phyloP scores from a whole-genome alignment of 2,329 filamentous ascomycete species.

The Diaporthe batatas region DNA sequence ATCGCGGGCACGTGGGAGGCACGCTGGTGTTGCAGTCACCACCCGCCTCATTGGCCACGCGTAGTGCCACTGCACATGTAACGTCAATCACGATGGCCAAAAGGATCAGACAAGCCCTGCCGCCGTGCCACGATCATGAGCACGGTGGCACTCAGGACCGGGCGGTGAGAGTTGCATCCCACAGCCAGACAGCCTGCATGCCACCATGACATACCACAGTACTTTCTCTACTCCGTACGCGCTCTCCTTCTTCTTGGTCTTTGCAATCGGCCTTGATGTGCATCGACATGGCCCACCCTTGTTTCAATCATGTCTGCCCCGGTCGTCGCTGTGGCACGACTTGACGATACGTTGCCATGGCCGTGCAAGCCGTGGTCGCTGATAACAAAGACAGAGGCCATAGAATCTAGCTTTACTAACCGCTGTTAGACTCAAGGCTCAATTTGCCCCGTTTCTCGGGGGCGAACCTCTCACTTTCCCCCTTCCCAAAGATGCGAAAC shows the following conservation, averaged over 20 bases:
- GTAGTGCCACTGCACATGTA: not conserved
- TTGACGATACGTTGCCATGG: not conserved
- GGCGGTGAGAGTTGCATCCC: too few relatives aligned
- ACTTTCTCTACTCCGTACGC: too few relatives aligned
- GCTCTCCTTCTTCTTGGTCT: not conserved
- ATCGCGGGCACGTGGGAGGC: not conserved
- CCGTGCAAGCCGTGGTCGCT: not conserved
- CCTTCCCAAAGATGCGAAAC: not conserved
- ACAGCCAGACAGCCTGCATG: not conserved
- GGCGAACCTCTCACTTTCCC: too few relatives aligned
- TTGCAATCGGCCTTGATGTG: slow-evolving; percentile 5
- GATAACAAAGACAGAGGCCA: not conserved
- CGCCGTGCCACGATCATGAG: too few relatives aligned
- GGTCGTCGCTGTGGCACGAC: not conserved
- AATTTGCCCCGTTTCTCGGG: too few relatives aligned
- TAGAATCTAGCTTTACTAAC: not conserved
- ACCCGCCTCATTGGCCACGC: slow-evolving; percentile 1
- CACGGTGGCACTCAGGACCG: not conserved
- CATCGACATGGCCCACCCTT: not conserved
- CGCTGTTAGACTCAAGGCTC: not conserved
- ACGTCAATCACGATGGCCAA: not conserved
- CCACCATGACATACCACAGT: too few relatives aligned
- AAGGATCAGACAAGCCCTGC: not conserved
- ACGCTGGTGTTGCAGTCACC: not conserved
- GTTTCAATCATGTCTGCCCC: not conserved